phyloP scores from a whole-genome alignment of 2,329 filamentous ascomycete genomes.

The Fonsecaea pugnacius region DNA sequence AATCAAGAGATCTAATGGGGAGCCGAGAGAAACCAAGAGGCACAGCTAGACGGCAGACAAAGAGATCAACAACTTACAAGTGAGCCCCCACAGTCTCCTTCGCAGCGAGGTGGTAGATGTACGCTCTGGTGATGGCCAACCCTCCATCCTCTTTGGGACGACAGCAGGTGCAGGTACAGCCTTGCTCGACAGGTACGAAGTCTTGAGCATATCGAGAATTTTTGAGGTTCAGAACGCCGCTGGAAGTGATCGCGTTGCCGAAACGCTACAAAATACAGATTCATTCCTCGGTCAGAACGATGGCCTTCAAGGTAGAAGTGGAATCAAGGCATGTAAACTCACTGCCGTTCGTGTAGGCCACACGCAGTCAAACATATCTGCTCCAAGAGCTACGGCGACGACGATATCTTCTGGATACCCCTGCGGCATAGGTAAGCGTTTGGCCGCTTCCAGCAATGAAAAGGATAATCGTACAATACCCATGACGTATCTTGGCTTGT shows the following conservation, averaged over 20 bases:
- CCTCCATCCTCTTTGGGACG: conserved; percentile 66
- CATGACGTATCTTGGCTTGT: conserved; percentile 99
- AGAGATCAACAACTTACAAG: conserved; percentile 48
- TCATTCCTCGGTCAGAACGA: background rate
- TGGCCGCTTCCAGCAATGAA: background rate
- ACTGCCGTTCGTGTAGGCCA: conserved; percentile 94
- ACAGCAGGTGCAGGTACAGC: conserved; percentile 81
- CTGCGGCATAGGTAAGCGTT: conserved; percentile 42
- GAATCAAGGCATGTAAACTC: conserved; percentile 38
- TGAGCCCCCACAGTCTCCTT: conserved; percentile 95
- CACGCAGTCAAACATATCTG: conserved; percentile 99
- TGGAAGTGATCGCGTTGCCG: conserved; percentile 84
- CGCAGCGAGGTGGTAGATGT: conserved; percentile 84
- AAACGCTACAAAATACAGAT: conserved; percentile 64
- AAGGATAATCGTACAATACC: conserved; percentile 67
- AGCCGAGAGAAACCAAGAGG: background rate
- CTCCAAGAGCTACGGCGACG: conserved; percentile 88
- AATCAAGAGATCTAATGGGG: background rate
- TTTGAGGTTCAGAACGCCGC: conserved; percentile 82
- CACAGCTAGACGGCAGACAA: background rate
- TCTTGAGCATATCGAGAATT: conserved; percentile 76
- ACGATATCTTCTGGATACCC: conserved; percentile 96
- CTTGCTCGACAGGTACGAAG: conserved; percentile 80
- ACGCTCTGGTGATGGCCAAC: conserved; percentile 82
- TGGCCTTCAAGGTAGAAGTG: background rate